Evolutionary conservation across 352 stramenopile species (phyloP), one percentile per base, ranked within the genome.

Genomic region (Pythium guiyangense): DNA sequence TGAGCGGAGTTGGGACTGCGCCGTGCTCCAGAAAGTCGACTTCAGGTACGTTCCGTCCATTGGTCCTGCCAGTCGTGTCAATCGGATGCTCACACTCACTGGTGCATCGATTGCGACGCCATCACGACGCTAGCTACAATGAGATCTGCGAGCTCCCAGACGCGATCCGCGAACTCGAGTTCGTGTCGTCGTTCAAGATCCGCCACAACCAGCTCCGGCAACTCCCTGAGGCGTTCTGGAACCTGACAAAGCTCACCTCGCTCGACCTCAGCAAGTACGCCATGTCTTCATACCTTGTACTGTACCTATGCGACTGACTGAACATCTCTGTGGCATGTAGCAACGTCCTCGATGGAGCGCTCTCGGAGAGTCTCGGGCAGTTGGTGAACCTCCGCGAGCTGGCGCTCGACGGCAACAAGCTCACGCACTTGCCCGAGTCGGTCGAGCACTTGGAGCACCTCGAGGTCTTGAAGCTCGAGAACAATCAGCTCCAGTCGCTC

Each of bases 211-310:
- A 74, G 39, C 65, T 93, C 14, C 57, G 40, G 0, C 42, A 71
- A 42, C 20, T 93, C 4, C 84, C 84, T 12, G 39, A 77, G n/a
- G 56, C 63, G 5, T 64, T 93, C 18, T 93, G 82, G 63, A 66
- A 69, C 17, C 27, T 93, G 2, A 69, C 62, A 17, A 83, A 71
- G 25, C 70, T 94, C 18, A 77, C 66, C 27, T 86, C 68, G 15
- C 66, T 93, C 15, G 84, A 93, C 43, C 64, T 93, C 4, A 90
- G 84, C 81, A 89, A 90, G 84, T 93, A 73, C 20, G 75, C n/a
- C 4, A 11, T 37, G 31, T 10, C 12, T 10, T 12, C 31, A 12
- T 10, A 9, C 31, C 6, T 37, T 9, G 9, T 9, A 11, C 4
- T 2, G 12, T 9, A 9, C 31, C 9, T 12, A 9, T 11, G 6